Conservation (phyloP, 1,284 basidiomycete genomes). For the Ganoderma multipileum region DNA sequence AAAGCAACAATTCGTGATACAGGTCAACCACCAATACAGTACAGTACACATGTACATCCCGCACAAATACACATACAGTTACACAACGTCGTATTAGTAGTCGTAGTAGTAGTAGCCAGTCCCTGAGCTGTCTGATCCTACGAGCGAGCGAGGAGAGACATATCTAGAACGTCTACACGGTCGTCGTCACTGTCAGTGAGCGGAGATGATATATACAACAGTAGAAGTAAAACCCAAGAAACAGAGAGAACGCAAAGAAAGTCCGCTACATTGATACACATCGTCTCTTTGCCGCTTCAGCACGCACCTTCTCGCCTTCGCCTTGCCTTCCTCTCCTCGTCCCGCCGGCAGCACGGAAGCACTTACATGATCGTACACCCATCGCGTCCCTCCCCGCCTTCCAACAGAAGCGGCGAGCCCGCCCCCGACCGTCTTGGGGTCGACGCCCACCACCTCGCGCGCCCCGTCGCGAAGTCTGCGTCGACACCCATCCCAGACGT, state of each 20-base stretch:
- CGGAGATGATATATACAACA: conserved; percentile 5
- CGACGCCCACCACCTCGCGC: conserved; percentile 54
- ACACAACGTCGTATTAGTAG: conserved; percentile 8
- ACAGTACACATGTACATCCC: conserved; percentile 14
- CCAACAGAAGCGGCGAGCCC: conserved; percentile 42
- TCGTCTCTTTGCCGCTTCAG: background rate
- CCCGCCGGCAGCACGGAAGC: background rate
- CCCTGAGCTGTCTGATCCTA: conserved; percentile 19
- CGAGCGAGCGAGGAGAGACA: conserved; percentile 6
- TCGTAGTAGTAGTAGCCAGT: conserved; percentile 5
- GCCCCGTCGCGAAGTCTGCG: conserved; percentile 20
- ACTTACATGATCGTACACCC: conserved; percentile 53
- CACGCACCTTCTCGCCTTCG: conserved; percentile 14
- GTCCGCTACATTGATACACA: conserved; percentile 10
- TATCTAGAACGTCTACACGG: conserved; percentile 14
- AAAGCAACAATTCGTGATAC: background rate
- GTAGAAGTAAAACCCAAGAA: conserved; percentile 6
- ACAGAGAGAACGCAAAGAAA: background rate
- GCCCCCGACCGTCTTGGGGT: conserved; percentile 45
- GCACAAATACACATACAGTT: conserved; percentile 20
- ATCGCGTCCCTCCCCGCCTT: conserved; percentile 43
- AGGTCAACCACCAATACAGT: conserved; percentile 6
- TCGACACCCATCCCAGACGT: conserved; percentile 38
- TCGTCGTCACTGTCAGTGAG: conserved; percentile 11
- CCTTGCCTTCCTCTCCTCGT: background rate